Evolutionary conservation across 2,329 filamentous ascomycete genomes (phyloP).

Genomic region (Penicillium occitanis): DNA sequence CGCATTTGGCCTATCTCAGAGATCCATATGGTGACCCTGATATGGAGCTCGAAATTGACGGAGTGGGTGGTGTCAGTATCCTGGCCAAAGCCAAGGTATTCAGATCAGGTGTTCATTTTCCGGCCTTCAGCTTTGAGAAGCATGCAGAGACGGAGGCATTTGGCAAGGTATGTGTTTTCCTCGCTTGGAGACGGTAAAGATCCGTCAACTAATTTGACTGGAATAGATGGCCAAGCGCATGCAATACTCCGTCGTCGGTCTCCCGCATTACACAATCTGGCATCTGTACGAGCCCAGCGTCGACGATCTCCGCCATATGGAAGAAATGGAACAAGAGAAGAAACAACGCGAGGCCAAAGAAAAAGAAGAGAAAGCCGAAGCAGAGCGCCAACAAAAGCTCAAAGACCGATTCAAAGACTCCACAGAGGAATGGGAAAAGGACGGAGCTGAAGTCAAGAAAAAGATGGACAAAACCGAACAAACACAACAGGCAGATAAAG

Average conservation of each 20-base stretch:
- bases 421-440: slow-evolving; percentile 81
- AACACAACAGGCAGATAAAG: not conserved
- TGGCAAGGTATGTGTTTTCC: slow-evolving; percentile 70
- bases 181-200: not conserved
- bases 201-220: not conserved
- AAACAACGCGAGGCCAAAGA: slow-evolving; percentile 78
- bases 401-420: slow-evolving; percentile 77
- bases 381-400: slow-evolving; percentile 72
- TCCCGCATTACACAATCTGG: slow-evolving; percentile 99
- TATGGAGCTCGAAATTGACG: slow-evolving; percentile 99
- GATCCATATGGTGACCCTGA: slow-evolving; percentile 97
- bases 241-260: slow-evolving; percentile 89
- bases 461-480: slow-evolving; percentile 51
- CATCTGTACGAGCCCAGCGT: slow-evolving; percentile 99
- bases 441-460: slow-evolving; percentile 76
- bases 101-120: slow-evolving; percentile 92
- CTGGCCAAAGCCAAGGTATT: slow-evolving; percentile 95
- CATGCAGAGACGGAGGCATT: slow-evolving; percentile 98
- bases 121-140: slow-evolving; percentile 97
- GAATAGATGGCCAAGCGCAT: slow-evolving; percentile 94
- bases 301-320: slow-evolving; percentile 96
- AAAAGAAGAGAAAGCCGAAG: slow-evolving; percentile 69
- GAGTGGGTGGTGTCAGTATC: slow-evolving; percentile 95
- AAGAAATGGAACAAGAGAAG: slow-evolving; percentile 91
- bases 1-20: slow-evolving; percentile 91